Conservation (phyloP, 176 grass and related monocot species). For the Bonia amplexicaulis region DNA sequence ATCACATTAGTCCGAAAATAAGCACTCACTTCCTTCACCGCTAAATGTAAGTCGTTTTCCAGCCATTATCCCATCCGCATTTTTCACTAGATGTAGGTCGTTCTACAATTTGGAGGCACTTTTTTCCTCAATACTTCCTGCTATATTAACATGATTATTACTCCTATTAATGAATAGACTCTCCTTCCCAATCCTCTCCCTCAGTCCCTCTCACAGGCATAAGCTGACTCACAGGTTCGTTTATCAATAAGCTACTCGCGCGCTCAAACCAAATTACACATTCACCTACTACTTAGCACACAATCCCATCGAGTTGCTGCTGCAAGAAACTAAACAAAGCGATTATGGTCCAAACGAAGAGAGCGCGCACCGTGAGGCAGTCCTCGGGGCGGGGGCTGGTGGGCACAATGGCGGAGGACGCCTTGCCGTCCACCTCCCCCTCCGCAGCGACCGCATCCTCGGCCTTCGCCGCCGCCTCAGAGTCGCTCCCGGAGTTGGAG, state of each 20-base stretch:
- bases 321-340: neutral
- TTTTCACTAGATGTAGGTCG: neutral
- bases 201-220: neutral
- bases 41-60: constrained; percentile 1
- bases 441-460: constrained; percentile 38
- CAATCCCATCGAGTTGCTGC: neutral
- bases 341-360: neutral
- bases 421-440: constrained; percentile 53
- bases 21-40: neutral
- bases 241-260: neutral
- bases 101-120: neutral
- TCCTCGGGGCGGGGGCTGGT: constrained; percentile 60
- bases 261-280: neutral
- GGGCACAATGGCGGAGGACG: constrained; percentile 62
- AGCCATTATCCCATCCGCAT: neutral
- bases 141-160: neutral
- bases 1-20: neutral
- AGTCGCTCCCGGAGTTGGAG: constrained; percentile 46
- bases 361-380: constrained; percentile 46
- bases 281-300: neutral
- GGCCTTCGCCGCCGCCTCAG: constrained; percentile 39
- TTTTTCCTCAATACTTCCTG: neutral
- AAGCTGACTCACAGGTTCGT: neutral
- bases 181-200: neutral
- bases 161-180: neutral